Base-by-base conservation (phyloP, 192 early-diverging fungal genomes). In the Lobosporangium transversale region DNA sequence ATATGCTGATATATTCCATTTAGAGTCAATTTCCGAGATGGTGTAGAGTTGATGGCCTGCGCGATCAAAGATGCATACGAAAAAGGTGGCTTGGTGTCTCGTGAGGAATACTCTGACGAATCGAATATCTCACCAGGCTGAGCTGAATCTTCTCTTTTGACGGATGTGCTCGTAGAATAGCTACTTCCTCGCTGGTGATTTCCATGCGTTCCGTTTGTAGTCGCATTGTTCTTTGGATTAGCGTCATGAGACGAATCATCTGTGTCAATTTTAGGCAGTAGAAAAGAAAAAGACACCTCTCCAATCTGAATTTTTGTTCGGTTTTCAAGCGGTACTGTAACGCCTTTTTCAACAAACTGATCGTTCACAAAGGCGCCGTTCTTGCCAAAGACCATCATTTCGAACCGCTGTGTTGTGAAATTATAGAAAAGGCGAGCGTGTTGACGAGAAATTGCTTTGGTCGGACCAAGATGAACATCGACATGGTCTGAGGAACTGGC, bases 1-100 rank as follows among this genome's bases (percentile, higher is more conserved):
- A 95, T 90, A 70, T 91, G 95, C 30, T 90, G 87, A 84, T 97
- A 97, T 24, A 97, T 95, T 5, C 92, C 95, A 79, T 90, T 93
- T 24, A 97, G 83, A 5, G 95, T 94, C 73, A 96, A 78, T 60
- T 89, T 88, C 55, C 91, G 87, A 3, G 81, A 73, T 0, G 83
- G 62, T 0, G 88, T 88, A 24, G 89, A 87, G 67, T 94, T 90
- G 81, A 98, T 96, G 3, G 96, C 96, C 71, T 96, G 90, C 8
- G 94, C 89, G 40, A 98, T 96, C 33, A 97, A 75, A 26, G 91
- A 89, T 3, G 93, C 94, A 61, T 97, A 98, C 23, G 94, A 94
- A 62, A 90, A 92, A 24, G 92, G 85, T 8, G 96, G 96, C 55
- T 96, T 96, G 2, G 68, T 74, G 53, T 87, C 84, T 32, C 61